These are phyloP conservation scores for Apiospora phragmitis DNA, from an alignment of 2,329 filamentous ascomycete genomes.

Conservation along the genomic window DNA sequence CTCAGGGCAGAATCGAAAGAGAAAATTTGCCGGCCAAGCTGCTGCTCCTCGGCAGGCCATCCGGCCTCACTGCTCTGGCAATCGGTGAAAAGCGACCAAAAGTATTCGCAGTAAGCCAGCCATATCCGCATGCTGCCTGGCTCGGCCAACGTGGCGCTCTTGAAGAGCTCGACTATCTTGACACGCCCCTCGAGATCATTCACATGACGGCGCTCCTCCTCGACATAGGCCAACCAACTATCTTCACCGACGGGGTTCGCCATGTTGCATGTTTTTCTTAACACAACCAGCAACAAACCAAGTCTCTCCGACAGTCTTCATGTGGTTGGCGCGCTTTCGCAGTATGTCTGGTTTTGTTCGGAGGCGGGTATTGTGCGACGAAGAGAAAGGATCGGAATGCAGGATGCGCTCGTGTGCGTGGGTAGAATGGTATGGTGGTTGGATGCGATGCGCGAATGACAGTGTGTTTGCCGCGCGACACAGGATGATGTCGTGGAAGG, in stretches of 20 bases:
- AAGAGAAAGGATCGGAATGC: not conserved
- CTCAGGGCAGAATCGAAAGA: constrained; percentile 65
- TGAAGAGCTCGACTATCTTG: constrained; percentile 70
- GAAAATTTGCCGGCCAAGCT: constrained; percentile 71
- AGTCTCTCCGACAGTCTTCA: not conserved
- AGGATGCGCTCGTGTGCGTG: not conserved
- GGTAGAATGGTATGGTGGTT: not conserved
- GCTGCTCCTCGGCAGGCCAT: constrained; percentile 68
- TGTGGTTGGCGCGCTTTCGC: constrained; percentile 4
- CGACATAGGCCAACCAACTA: constrained; percentile 74
- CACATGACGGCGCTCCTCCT: constrained; percentile 66
- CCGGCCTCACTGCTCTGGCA: constrained; percentile 57
- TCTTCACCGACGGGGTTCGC: constrained; percentile 70
- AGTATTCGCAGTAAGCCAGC: constrained; percentile 77
- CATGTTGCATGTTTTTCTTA: constrained; percentile 35
- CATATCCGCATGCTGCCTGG: constrained; percentile 73
- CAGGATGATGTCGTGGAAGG: not conserved
- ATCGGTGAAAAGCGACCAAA: constrained; percentile 69
- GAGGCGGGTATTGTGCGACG: not conserved
- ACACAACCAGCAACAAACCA: not conserved
- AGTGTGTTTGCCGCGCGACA: not conserved
- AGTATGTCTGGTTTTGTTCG: not conserved
- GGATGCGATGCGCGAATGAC: not conserved
- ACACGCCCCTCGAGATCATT: constrained; percentile 66
- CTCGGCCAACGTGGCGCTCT: constrained; percentile 69